Evolutionary conservation across 2,329 filamentous ascomycete species (phyloP).

Genomic region (Diplocarpon mali): DNA sequence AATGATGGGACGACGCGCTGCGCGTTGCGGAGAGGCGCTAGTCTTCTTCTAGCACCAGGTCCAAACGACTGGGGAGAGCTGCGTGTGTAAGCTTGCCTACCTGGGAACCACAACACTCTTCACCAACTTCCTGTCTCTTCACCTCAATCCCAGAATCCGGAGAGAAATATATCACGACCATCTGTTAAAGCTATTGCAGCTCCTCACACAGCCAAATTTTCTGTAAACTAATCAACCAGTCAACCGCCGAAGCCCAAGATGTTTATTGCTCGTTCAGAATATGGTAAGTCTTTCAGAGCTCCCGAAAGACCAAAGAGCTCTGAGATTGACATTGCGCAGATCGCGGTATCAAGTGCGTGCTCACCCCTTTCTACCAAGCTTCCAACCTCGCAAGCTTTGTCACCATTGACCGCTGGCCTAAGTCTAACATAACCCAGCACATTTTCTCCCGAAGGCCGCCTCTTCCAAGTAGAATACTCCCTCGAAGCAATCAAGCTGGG

Average conservation of each 20-base stretch:
- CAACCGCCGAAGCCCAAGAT: constrained; percentile 41
- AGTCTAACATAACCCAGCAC: constrained; percentile 48
- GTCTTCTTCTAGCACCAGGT: neutral
- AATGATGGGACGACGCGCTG: neutral
- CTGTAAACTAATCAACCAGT: constrained; percentile 3
- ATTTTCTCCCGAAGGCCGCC: constrained; percentile 98
- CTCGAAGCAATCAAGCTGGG: constrained; percentile 99
- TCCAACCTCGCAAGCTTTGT: neutral
- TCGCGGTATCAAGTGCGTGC: constrained; percentile 86
- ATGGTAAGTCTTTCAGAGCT: constrained; percentile 53
- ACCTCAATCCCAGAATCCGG: neutral
- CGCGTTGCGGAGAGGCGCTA: constrained; percentile 3
- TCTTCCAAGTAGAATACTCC: constrained; percentile 99
- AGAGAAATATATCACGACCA: neutral
- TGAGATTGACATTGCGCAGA: constrained; percentile 45
- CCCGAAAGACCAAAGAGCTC: constrained; percentile 15
- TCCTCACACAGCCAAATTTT: constrained; percentile 1
- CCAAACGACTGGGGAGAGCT: constrained; percentile 2
- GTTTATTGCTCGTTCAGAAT: constrained; percentile 99
- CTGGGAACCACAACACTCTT: constrained; percentile 6
- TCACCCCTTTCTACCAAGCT: neutral
- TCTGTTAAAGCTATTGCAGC: constrained; percentile 7
- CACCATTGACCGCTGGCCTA: neutral
- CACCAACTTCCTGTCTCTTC: constrained; percentile 2
- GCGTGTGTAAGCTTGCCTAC: constrained; percentile 5